Percentiles rank a stretch among this genome's conserved stretches.
These are phyloP conservation scores for Escovopsis sp. DNA, from an alignment of 2,329 filamentous ascomycete species.

Conservation along the genomic window DNA sequence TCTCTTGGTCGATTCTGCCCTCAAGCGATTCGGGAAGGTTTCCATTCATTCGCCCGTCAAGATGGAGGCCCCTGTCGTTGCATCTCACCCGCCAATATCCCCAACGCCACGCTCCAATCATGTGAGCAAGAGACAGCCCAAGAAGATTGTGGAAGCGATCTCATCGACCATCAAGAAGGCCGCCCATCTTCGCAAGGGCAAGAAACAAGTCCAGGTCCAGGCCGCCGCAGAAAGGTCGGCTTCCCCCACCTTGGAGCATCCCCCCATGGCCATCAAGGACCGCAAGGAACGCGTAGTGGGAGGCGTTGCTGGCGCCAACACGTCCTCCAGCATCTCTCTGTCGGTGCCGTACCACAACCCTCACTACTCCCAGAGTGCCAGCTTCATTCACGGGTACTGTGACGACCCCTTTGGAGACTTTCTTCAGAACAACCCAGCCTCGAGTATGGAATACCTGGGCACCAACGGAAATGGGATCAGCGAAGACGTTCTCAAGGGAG, in stretches of 20 bases:
- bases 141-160: conserved; percentile 27
- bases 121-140: conserved; percentile 18
- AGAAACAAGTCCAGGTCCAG: conserved; percentile 11
- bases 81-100: conserved; percentile 16
- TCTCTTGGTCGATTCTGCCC: conserved; percentile 30
- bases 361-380: conserved; percentile 13
- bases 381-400: conserved; percentile 22
- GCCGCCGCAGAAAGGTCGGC: conserved; percentile 9
- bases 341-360: conserved; percentile 11
- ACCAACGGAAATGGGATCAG: conserved; percentile 12
- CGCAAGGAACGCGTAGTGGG: conserved; percentile 11
- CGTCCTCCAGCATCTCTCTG: conserved; percentile 7
- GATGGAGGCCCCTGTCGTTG: conserved; percentile 7
- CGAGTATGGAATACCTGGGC: conserved; percentile 17
- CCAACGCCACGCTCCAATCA: conserved; percentile 16
- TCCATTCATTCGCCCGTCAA: conserved; percentile 26
- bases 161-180: conserved; percentile 27
- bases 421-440: conserved; percentile 9
- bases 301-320: conserved; percentile 4
- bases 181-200: conserved; percentile 18
- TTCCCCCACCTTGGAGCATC: conserved; percentile 20
- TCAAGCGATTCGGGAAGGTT: conserved; percentile 33
- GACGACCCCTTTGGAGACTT: conserved; percentile 25
- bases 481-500: conserved; percentile 15
- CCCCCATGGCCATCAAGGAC: conserved; percentile 20